Evolutionary conservation across 306 rosid species (phyloP), one percentile per base, ranked within the genome.

Genomic region (Bauhinia variegata): DNA sequence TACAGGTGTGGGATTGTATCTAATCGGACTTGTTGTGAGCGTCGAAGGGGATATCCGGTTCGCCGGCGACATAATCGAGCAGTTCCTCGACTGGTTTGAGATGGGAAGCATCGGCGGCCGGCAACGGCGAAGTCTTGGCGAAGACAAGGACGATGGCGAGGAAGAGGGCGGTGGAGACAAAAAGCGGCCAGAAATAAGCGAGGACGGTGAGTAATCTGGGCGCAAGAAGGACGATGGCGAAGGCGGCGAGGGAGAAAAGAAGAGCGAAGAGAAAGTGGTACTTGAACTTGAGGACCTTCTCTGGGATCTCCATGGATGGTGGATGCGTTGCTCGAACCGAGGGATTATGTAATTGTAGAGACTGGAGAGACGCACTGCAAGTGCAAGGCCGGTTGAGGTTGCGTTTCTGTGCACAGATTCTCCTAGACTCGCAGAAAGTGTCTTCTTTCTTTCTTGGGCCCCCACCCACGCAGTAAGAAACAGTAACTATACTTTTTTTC

Each of bases 161-260:
- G 54, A 87, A 87, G 68, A 92, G 81, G 0, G 96, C 87, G 1
- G 98, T 89, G 70, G 98, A 92, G 82, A 89, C 80, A 15, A 88
- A 63, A 16, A 92, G 98, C 2, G 98, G 98, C 95, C 98, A 92
- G 71, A 92, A 92, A 82, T 87, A 92, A 31, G 88, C 83, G 15
- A 92, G n/a, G 47, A 92, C 71, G 51, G 83, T 68, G n/a, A 87
- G 15, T 65, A 89, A 79, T 67, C 82, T 76, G 5, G 96, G 96
- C 0, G 88, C 91, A 15, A 88, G 5, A n/a, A n/a, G n/a, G n/a
- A n/a, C n/a, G n/a, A n/a, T n/a, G 17, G 81, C 9, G 61, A 77
- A 47, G 16, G 83, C 46, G 32, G 67, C 55, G 44, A 78, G 1
- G 34, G 50, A 59, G 6, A 84, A 19, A 3, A 74, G 1, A 8